Conservation (phyloP, 306 rosid genomes). For the Quercus rubra region DNA sequence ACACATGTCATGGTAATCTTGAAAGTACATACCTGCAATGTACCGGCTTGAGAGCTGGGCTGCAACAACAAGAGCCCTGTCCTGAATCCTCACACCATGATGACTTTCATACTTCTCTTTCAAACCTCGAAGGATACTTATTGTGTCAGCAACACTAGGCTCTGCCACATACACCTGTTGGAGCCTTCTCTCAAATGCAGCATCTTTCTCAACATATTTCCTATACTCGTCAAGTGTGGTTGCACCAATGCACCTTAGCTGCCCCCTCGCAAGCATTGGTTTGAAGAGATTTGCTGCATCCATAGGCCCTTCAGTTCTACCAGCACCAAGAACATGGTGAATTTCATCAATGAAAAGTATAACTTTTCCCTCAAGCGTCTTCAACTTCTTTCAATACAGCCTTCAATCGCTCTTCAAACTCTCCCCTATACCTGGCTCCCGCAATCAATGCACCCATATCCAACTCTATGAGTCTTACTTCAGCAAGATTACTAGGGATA, state of each 20-base stretch:
- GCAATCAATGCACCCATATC: conserved; percentile 95
- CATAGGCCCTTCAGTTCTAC: conserved; percentile 84
- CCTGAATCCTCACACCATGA: conserved; percentile 85
- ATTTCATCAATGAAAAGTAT: conserved; percentile 85
- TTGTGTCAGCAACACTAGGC: too few species aligned
- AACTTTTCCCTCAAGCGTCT: conserved; percentile 84
- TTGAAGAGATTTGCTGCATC: conserved; percentile 91
- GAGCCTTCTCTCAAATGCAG: too few species aligned
- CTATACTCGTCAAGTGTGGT: conserved; percentile 86
- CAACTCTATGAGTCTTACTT: conserved; percentile 82
- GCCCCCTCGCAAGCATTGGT: conserved; percentile 98
- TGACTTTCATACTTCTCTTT: too few species aligned
- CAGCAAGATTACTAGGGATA: conserved; percentile 75
- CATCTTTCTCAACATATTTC: conserved; percentile 91
- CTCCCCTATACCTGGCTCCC: conserved; percentile 88
- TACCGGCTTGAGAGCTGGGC: conserved; percentile 88
- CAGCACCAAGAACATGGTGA: conserved; percentile 91
- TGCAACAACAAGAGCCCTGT: conserved; percentile 75
- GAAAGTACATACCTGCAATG: conserved; percentile 54
- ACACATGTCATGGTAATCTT: neutral
- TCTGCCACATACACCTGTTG: too few species aligned
- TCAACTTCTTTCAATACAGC: conserved; percentile 90
- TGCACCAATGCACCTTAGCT: conserved; percentile 88
- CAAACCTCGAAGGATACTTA: too few species aligned
- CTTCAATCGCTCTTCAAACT: conserved; percentile 80